phyloP scores from a whole-genome alignment of 2,329 filamentous ascomycete genomes.

The Zymoseptoria passerinii region DNA sequence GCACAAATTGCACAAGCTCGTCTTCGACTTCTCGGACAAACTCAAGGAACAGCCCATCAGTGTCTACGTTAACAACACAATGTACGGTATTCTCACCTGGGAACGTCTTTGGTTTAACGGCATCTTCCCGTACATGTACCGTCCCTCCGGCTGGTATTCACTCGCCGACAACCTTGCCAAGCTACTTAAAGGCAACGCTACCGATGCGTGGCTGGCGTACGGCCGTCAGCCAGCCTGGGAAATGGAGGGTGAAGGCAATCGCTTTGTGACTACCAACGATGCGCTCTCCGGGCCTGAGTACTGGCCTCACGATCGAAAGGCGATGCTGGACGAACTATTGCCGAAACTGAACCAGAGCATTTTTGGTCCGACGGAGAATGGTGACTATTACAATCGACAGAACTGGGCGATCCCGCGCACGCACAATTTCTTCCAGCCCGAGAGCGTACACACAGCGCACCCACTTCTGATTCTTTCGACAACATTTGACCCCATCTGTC shows the following conservation, averaged over 20 bases:
- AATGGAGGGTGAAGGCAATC: conserved; percentile 16
- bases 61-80: conserved; percentile 16
- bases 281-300: conserved; percentile 10
- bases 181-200: conserved; percentile 16
- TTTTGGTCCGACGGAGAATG: conserved; percentile 14
- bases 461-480: conserved; percentile 15
- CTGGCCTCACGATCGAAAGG: conserved; percentile 14
- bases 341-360: conserved; percentile 12
- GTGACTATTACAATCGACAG: conserved; percentile 11
- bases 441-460: conserved; percentile 11
- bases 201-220: conserved; percentile 14
- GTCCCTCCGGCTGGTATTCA: conserved; percentile 14
- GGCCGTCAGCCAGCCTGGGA: conserved; percentile 7
- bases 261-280: conserved; percentile 14
- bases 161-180: conserved; percentile 15
- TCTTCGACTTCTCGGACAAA: conserved; percentile 10
- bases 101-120: conserved; percentile 11
- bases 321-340: conserved; percentile 11
- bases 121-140: conserved; percentile 16
- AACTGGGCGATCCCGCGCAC: conserved; percentile 14
- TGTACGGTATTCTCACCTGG: conserved; percentile 13
- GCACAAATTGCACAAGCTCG: conserved; percentile 11
- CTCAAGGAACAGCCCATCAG: conserved; percentile 17
- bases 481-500: conserved; percentile 18
- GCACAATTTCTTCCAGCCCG: conserved; percentile 13